Conservation (phyloP, 345 rosid species). For the Durio zibethinus region DNA sequence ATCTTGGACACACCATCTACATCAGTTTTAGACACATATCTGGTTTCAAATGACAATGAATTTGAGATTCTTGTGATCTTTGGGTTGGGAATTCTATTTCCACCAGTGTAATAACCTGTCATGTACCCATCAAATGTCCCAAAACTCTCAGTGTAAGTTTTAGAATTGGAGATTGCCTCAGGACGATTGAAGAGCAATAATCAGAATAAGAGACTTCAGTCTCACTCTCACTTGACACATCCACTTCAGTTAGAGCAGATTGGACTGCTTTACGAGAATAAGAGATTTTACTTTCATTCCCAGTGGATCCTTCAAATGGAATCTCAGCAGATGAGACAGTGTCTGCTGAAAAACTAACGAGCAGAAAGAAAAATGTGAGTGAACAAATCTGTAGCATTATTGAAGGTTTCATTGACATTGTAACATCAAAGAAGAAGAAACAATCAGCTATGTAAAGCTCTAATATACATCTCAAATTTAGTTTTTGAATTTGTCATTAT, state of each 20-base stretch:
- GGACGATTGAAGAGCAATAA: slow-evolving; percentile 30
- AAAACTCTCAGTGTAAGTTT: not conserved
- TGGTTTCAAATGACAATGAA: slow-evolving; percentile 5
- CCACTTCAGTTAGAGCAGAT: too few species aligned
- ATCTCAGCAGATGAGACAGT: not conserved
- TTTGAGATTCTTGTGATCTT: not conserved
- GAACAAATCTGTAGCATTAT: not conserved
- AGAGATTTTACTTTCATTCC: too few species aligned
- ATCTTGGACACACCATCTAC: slow-evolving; percentile 16
- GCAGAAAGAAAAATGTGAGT: not conserved
- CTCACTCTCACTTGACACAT: too few species aligned
- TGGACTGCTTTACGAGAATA: too few species aligned
- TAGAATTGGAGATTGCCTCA: slow-evolving; percentile 9
- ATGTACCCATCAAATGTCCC: not conserved
- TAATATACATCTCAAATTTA: not conserved
- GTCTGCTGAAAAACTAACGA: not conserved
- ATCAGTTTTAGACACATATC: slow-evolving; percentile 2
- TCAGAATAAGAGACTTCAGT: slow-evolving; percentile 19
- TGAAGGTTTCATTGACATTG: slow-evolving; percentile 4
- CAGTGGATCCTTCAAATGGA: too few species aligned
- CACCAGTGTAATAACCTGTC: not conserved
- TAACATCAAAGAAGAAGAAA: not conserved
- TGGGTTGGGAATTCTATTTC: not conserved
- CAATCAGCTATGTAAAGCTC: not conserved
- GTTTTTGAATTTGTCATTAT: not conserved